Base-by-base conservation (phyloP, 2,329 filamentous ascomycete species). In the Mycogone perniciosa region DNA sequence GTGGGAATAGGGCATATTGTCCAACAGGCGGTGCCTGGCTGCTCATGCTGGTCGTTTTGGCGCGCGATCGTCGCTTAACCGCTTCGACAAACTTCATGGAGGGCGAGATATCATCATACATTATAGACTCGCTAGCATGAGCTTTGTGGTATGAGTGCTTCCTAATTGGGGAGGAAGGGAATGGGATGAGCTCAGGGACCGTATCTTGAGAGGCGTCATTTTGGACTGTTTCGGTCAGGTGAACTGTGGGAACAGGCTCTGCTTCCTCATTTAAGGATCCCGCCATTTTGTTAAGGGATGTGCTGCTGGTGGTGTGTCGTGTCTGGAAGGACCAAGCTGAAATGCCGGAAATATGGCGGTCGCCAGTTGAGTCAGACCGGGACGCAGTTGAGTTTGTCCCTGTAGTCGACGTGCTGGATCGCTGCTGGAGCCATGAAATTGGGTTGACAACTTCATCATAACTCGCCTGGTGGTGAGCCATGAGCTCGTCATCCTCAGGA, bases 381-480 rank as follows among this genome's bases (percentile, higher is more conserved):
- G 67, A 67, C 3, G 34, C 20, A 7, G 74, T 79, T 11, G 72
- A 71, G 51, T 67, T 66, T 46, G 77, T 81, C 27, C 65, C 71
- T 1, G 73, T 79, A 5, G 79, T 82, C 6, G 77, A 81, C 8
- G 76, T 77, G 64, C 78, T 81, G 26, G 71, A 73, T 11, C 79
- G 75, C 50, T 75, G 70, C 54, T 73, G 70, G 46, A 56, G 62
- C 50, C 57, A 57, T 38, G 46, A 53, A 34, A 35, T 31, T n/a
- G 48, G 8, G 26, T 51, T 51, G 44, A n/a, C 43, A 26, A n/a
- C 30, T 27, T 52, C 52, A 31, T 60, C 57, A 20, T 59, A 59
- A 27, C 56, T 47, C 9, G 53, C 44, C 10, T 56, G 53, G 13
- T 52, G 40, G 30, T 56, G 52, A 26, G 50, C 45, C 34, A 44